phyloP scores from a whole-genome alignment of 805 yeast genomes.

The Cyberlindnera maritima region DNA sequence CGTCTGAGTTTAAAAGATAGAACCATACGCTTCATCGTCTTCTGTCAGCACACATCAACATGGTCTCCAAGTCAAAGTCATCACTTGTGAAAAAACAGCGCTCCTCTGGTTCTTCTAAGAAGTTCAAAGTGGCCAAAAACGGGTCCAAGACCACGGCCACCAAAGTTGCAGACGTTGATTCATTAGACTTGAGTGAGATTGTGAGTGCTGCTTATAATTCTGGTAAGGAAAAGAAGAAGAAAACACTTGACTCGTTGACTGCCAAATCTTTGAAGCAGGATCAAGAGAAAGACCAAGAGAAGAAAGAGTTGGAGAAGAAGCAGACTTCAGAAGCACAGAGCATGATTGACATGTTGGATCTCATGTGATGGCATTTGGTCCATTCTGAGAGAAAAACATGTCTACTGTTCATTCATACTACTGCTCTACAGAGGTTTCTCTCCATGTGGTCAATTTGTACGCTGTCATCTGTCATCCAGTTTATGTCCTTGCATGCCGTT shows the following conservation, averaged over 20 bases:
- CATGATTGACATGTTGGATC: slow-evolving; percentile 13
- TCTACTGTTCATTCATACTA: too few species aligned
- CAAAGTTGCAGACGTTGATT: slow-evolving; percentile 14
- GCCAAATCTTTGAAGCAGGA: slow-evolving; percentile 10
- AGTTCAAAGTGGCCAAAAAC: slow-evolving; percentile 13
- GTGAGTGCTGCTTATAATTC: slow-evolving; percentile 13
- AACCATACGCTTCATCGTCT: too few species aligned
- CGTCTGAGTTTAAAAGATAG: too few species aligned
- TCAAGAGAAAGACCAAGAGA: slow-evolving; percentile 10
- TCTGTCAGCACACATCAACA: neutral
- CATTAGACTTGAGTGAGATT: slow-evolving; percentile 13
- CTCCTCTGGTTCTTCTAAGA: slow-evolving; percentile 2
- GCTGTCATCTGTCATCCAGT: too few species aligned
- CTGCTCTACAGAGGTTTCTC: too few species aligned
- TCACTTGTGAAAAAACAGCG: neutral
- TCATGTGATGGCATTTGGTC: too few species aligned
- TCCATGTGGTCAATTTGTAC: too few species aligned
- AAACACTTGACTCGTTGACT: neutral
- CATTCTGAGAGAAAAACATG: too few species aligned
- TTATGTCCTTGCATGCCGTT: too few species aligned
- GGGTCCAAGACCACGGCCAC: slow-evolving; percentile 11
- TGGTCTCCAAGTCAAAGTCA: neutral
- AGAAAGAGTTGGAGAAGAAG: slow-evolving; percentile 8
- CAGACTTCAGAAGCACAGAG: slow-evolving; percentile 13
- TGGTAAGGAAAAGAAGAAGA: slow-evolving; percentile 4